Evolutionary conservation across 2,329 filamentous ascomycete species (phyloP).

Genomic region (Magnaporthiopsis poae): DNA sequence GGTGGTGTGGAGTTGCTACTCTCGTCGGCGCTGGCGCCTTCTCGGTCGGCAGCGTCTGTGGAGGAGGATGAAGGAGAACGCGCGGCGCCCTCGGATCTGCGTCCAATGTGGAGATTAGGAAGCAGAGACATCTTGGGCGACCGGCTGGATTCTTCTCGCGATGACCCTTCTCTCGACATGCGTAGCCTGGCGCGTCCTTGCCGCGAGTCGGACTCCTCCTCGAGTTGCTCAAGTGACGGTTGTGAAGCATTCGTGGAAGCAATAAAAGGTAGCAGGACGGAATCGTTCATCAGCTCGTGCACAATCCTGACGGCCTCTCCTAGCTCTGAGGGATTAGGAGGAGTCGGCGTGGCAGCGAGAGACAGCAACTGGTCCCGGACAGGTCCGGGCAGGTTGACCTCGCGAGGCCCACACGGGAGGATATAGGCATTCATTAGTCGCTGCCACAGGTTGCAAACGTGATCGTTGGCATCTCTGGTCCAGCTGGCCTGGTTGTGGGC

Average conservation of each 20-base stretch:
- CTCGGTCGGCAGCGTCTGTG: constrained; percentile 33
- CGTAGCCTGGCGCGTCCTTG: constrained; percentile 30
- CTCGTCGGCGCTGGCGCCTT: constrained; percentile 50
- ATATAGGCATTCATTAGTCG: constrained; percentile 87
- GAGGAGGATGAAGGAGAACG: constrained; percentile 36
- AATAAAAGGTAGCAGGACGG: constrained; percentile 82
- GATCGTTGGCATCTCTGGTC: constrained; percentile 41
- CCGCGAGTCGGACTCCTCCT: constrained; percentile 25
- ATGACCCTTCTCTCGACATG: constrained; percentile 26
- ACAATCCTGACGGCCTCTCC: constrained; percentile 79
- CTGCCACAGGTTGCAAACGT: constrained; percentile 74
- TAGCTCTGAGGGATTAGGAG: constrained; percentile 64
- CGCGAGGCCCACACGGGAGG: constrained; percentile 68
- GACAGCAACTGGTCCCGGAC: constrained; percentile 73
- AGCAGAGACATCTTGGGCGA: constrained; percentile 36
- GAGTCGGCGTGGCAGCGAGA: constrained; percentile 46
- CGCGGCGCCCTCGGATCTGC: constrained; percentile 24
- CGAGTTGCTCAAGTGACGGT: constrained; percentile 18
- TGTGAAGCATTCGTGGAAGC: constrained; percentile 45
- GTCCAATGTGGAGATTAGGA: constrained; percentile 31
- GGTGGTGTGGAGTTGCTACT: constrained; percentile 49
- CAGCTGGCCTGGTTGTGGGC: constrained; percentile 30
- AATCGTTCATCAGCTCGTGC: constrained; percentile 95
- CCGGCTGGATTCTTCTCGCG: constrained; percentile 27
- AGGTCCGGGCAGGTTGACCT: constrained; percentile 80